Conservation (phyloP, 2,329 filamentous ascomycete genomes). For the Arthrobotrys megalospora region DNA sequence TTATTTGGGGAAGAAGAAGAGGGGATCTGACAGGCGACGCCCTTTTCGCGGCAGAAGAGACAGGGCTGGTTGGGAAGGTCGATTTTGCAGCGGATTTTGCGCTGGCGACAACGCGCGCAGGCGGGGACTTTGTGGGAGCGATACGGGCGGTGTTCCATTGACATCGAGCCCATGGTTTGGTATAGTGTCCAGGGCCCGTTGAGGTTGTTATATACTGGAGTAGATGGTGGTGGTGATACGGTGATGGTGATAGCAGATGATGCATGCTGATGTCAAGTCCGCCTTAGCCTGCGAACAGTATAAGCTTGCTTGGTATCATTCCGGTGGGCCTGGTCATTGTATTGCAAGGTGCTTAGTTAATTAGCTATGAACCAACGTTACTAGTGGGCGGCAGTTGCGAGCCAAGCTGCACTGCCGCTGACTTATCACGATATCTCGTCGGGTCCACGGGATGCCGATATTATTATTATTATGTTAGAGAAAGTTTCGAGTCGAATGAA, state of each 20-base stretch:
- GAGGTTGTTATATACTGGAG: not conserved
- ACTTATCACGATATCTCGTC: not conserved
- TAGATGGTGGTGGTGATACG: too few species aligned
- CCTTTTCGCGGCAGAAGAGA: constrained; percentile 74
- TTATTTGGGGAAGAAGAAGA: constrained; percentile 3
- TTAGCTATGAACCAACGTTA: not conserved
- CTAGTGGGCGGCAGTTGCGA: constrained; percentile 9
- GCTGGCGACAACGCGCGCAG: constrained; percentile 74
- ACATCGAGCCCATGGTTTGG: constrained; percentile 41
- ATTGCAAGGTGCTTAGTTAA: not conserved
- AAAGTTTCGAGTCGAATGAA: too few species aligned
- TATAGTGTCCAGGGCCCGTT: not conserved
- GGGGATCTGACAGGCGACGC: constrained; percentile 71
- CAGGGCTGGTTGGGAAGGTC: constrained; percentile 72
- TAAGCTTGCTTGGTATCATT: not conserved
- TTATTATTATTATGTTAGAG: too few species aligned
- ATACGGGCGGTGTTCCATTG: constrained; percentile 70
- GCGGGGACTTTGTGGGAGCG: constrained; percentile 76
- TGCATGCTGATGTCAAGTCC: constrained; percentile 44
- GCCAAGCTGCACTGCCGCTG: constrained; percentile 23
- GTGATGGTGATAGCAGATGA: not conserved
- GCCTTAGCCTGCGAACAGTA: not conserved
- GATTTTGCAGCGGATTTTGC: constrained; percentile 76
- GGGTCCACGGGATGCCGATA: not conserved
- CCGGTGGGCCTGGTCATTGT: constrained; percentile 8